These are phyloP conservation scores for Chaetomium olivaceum DNA, from an alignment of 2,329 filamentous ascomycete genomes.

Conservation along the genomic window DNA sequence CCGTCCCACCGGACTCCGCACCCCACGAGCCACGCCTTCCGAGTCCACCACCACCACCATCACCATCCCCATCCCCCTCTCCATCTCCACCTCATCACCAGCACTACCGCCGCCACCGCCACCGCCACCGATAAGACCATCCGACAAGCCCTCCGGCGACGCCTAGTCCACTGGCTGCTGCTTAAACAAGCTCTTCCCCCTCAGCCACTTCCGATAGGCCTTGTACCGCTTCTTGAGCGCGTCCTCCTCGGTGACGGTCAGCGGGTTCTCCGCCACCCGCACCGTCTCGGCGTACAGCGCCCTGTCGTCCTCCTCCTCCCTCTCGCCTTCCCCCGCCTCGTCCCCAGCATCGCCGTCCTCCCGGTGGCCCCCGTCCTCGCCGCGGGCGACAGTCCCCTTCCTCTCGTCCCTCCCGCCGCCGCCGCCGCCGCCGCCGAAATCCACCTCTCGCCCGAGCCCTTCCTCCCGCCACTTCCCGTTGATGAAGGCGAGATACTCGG, in stretches of 20 bases:
- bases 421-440: constrained; percentile 40
- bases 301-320: constrained; percentile 63
- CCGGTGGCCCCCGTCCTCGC: background rate
- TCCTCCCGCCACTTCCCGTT: constrained; percentile 66
- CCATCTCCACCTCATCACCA: too few relatives aligned
- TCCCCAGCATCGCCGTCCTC: background rate
- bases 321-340: constrained; percentile 32
- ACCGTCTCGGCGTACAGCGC: constrained; percentile 77
- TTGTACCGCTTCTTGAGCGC: constrained; percentile 92
- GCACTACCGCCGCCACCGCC: background rate
- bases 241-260: constrained; percentile 88
- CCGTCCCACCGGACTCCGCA: background rate
- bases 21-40: background rate
- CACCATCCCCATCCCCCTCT: background rate
- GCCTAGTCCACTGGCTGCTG: constrained; percentile 66
- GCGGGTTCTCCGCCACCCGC: constrained; percentile 73
- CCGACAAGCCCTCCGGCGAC: constrained; percentile 13
- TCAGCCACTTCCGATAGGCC: constrained; percentile 91
- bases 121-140: background rate
- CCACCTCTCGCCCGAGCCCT: constrained; percentile 55
- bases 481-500: constrained; percentile 80
- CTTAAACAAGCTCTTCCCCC: constrained; percentile 94
- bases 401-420: constrained; percentile 28
- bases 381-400: constrained; percentile 46
- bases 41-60: background rate